Conservation (phyloP, 2,329 filamentous ascomycete species). For the Diaporthe sp. region DNA sequence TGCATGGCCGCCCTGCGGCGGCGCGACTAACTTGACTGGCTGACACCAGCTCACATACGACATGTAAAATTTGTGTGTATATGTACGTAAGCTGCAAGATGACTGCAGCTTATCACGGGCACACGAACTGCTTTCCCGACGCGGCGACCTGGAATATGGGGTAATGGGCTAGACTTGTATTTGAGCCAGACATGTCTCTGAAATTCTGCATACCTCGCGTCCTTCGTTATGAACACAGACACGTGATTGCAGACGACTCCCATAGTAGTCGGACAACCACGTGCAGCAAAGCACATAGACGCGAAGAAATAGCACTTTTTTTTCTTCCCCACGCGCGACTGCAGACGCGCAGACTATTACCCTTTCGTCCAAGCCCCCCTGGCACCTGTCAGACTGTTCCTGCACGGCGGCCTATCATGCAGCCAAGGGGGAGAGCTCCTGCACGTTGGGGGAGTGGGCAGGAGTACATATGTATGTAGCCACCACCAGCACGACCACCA, state of each 20-base stretch:
- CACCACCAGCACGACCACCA: background rate
- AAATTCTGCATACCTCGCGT: background rate
- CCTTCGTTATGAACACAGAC: background rate
- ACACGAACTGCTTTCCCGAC: slow-evolving; percentile 12
- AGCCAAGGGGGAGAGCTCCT: slow-evolving; percentile 9
- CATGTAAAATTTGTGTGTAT: background rate
- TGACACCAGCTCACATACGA: background rate
- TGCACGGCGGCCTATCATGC: slow-evolving; percentile 21
- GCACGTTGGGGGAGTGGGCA: slow-evolving; percentile 3
- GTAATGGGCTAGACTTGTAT: background rate
- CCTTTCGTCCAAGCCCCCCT: background rate
- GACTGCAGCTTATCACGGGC: slow-evolving; percentile 24
- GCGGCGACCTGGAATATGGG: background rate
- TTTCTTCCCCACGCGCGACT: background rate
- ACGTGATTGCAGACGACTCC: too few species aligned
- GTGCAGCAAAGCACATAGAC: background rate
- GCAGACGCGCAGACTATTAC: slow-evolving; percentile 12
- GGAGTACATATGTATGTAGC: background rate
- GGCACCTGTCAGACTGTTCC: slow-evolving; percentile 20
- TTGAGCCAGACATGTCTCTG: background rate
- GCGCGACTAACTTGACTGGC: background rate
- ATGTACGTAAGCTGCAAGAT: slow-evolving; percentile 28
- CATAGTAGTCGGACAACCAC: background rate
- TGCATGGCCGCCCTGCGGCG: background rate
- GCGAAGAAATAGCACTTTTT: background rate